Percentiles rank a stretch among this genome's conserved stretches.
phyloP scores from a whole-genome alignment of 352 stramenopile species.

The Globisporangium solare region DNA sequence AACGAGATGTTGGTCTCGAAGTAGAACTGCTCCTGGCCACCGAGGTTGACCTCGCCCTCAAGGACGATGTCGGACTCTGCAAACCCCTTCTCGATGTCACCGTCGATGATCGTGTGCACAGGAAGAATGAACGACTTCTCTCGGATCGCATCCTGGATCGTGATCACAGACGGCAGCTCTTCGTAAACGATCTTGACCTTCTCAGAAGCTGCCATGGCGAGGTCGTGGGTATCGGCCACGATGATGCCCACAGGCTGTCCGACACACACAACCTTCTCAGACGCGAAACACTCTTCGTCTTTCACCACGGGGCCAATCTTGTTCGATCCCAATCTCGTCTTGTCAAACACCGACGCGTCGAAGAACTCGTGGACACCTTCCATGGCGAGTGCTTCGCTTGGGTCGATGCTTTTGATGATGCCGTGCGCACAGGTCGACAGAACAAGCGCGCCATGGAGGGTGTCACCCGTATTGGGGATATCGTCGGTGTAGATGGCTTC shows the following conservation, averaged over 20 bases:
- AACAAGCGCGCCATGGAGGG: conserved; percentile 91
- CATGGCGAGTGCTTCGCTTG: conserved; percentile 72
- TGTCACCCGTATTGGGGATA: conserved; percentile 81
- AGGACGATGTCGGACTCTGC: conserved; percentile 67
- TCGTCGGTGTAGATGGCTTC: conserved; percentile 96
- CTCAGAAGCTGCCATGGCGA: conserved; percentile 70
- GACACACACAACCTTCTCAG: conserved; percentile 59
- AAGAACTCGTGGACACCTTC: conserved; percentile 88
- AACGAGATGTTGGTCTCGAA: conserved; percentile 90
- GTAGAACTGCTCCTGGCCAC: conserved; percentile 96
- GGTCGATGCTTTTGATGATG: conserved; percentile 86
- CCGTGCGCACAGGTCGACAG: conserved; percentile 79
- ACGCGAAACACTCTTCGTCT: conserved; percentile 87
- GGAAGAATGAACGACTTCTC: conserved; percentile 87
- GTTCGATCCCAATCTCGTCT: conserved; percentile 58
- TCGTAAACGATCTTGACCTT: conserved; percentile 90
- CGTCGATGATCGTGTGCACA: conserved; percentile 79
- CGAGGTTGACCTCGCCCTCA: conserved; percentile 86
- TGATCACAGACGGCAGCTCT: conserved; percentile 86
- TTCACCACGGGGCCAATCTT: conserved; percentile 77
- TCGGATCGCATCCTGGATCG: conserved; percentile 94
- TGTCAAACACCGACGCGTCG: conserved; percentile 69
- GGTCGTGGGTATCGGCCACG: conserved; percentile 75
- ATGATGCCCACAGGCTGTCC: conserved; percentile 82
- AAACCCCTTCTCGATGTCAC: conserved; percentile 74